Evolutionary conservation across 2,329 filamentous ascomycete genomes (phyloP), one percentile per base, ranked within the genome.

Genomic region (Exophiala aquamarina): DNA sequence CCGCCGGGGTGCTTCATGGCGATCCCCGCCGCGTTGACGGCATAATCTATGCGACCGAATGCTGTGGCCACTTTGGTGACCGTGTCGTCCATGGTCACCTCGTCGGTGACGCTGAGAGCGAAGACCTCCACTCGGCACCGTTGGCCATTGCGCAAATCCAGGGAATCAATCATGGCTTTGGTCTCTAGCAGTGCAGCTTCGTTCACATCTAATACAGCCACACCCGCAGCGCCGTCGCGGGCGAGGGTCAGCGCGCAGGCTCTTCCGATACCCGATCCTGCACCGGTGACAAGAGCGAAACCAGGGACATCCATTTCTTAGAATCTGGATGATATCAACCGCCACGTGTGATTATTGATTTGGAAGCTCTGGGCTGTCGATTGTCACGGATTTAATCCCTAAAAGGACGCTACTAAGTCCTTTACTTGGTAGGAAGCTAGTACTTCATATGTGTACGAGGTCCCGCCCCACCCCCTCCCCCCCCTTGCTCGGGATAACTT

Each of bases 1-100:
- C 56, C 58, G 4, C 58, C 56, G n/a, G 34, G 15, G 41, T 59
- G 57, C 36, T 59, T 60, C 50, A 58, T 55, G n/a, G 56, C 57
- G 5, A 52, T 57, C 2, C 59, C 60, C 5, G 60, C 58, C 15
- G 21, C 57, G 50, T 63, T 63, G 44, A 61, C 47, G 1, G 61
- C 55, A 14, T 61, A 58, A 21, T 63, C 59, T 7, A 63, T 50
- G 10, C 53, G 51, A 20, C 60, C 82, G 55, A 81, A 78, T 51
- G 79, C 80, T 43, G 70, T 66, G 7, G 75, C 75, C 17, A 78
- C 71, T 44, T 75, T 72, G 57, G 83, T 78, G 13, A 75, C 76
- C 23, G 75, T 72, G 37, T 79, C 70, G 60, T 83, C 74, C 45
- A 74, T 58, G 13, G 55, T 75, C 49, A 70, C 66, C 56, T 74